Percentiles rank a stretch among this genome's conserved stretches.
These are phyloP conservation scores for Mycosphaerella arachidis DNA, from an alignment of 2,329 filamentous ascomycete species.

Conservation along the genomic window DNA sequence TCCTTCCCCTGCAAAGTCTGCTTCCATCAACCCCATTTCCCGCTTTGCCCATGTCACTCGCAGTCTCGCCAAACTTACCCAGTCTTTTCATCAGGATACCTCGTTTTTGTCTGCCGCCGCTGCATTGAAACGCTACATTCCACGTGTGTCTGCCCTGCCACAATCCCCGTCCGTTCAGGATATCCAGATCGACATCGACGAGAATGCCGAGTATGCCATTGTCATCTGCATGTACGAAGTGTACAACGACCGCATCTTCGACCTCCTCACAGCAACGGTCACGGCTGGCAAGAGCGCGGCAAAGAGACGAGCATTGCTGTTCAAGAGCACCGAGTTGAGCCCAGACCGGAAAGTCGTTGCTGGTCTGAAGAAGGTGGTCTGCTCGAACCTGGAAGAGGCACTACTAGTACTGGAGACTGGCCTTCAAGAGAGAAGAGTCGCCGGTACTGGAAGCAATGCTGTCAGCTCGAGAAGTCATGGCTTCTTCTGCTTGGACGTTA, in stretches of 20 bases:
- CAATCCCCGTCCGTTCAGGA: constrained; percentile 69
- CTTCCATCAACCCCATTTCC: constrained; percentile 11
- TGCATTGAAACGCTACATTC: constrained; percentile 55
- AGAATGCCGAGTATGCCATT: constrained; percentile 74
- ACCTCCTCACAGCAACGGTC: constrained; percentile 66
- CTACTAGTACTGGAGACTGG: constrained; percentile 86
- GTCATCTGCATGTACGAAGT: constrained; percentile 98
- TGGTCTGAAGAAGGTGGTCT: constrained; percentile 84
- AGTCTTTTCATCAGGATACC: constrained; percentile 29
- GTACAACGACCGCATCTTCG: constrained; percentile 97
- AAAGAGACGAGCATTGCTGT: constrained; percentile 75
- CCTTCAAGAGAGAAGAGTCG: constrained; percentile 77
- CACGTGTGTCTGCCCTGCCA: constrained; percentile 66
- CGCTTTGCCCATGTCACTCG: constrained; percentile 16
- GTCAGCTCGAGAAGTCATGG: constrained; percentile 89
- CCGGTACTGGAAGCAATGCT: constrained; percentile 89
- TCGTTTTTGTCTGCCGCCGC: constrained; percentile 37
- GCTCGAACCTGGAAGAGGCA: constrained; percentile 75
- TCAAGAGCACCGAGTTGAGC: constrained; percentile 85
- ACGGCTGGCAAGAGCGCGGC: constrained; percentile 51
- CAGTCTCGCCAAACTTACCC: constrained; percentile 29
- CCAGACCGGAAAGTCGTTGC: constrained; percentile 93
- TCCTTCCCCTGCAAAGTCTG: constrained; percentile 20
- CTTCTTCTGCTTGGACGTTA: constrained; percentile 93
- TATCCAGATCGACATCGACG: constrained; percentile 62